Base-by-base conservation (phyloP, 2,329 filamentous ascomycete species). In the Stenocarpella maydis region DNA sequence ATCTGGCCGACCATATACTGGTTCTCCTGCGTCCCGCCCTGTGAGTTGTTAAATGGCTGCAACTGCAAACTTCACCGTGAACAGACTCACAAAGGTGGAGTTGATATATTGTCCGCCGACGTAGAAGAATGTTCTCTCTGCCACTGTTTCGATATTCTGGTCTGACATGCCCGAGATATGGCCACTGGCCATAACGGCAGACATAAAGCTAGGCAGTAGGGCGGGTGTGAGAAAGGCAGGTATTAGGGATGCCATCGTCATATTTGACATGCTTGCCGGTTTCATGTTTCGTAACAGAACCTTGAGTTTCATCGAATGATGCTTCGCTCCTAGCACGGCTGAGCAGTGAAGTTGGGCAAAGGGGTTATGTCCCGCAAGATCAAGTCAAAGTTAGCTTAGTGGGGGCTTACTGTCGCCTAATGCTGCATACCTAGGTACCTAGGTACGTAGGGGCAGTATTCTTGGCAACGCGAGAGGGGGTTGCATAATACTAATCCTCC, bases 1-100 rank as follows among this genome's bases (percentile, higher is more conserved):
- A 70, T 70, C 65, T 70, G 68, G 1, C 65, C 65, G n/a, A 26
- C 31, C 69, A 68, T 64, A 3, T 63, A 63, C 43, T 63, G 41
- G 14, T 10, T 28, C 19, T 49, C 43, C n/a, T 12, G 17, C 8
- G 58, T 37, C 14, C 43, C 58, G 14, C 28, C 28, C 58, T 49
- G 26, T 17, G 28, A 49, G n/a, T 17, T 37, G 6, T 58, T 19
- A 58, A 37, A n/a, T n/a, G n/a, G n/a, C n/a, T n/a, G n/a, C n/a
- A n/a, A n/a, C n/a, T n/a, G n/a, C n/a, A n/a, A n/a, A n/a, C n/a
- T n/a, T n/a, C n/a, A n/a, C n/a, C n/a, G n/a, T 4, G 0, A 17
- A 17, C 1, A 3, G 7, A 12, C 43, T 49, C 15, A 63, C 58
- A 7, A 49, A 34, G 14, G 58, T n/a, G n/a, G n/a, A 15, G 7